Evolutionary conservation across 257 asterid species (phyloP).

Genomic region (Cynanchum wilfordii): DNA sequence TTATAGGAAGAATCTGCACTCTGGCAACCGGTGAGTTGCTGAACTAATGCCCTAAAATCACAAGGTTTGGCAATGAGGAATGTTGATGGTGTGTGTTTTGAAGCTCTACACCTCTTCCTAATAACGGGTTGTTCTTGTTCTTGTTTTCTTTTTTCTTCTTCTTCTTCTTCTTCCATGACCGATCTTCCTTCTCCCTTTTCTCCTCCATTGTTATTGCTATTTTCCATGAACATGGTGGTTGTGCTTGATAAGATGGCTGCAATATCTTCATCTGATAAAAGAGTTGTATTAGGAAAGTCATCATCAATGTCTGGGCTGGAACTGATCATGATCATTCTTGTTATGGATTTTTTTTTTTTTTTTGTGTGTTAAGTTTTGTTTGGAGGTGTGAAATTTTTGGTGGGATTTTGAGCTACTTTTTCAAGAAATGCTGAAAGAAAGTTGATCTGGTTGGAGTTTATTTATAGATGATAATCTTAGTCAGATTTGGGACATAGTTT

Average conservation of each 20-base stretch:
- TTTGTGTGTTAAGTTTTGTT: neutral
- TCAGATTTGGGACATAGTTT: neutral
- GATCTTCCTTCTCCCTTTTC: neutral
- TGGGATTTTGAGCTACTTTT: neutral
- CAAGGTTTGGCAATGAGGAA: constrained; percentile 19
- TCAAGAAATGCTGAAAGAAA: neutral
- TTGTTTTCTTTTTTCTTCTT: neutral
- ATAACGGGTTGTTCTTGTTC: neutral
- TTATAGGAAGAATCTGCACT: constrained; percentile 22
- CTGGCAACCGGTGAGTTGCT: constrained; percentile 60
- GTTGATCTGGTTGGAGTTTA: neutral
- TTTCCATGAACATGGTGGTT: too few species aligned
- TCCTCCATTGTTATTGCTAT: neutral
- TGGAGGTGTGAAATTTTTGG: neutral
- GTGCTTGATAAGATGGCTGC: constrained; percentile 1
- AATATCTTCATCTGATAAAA: neutral
- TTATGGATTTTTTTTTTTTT: neutral
- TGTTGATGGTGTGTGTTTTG: constrained; percentile 26
- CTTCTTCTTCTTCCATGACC: neutral
- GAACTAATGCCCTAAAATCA: constrained; percentile 33
- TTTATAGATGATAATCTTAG: neutral
- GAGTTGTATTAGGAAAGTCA: neutral
- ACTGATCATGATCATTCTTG: neutral
- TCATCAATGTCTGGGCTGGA: neutral
- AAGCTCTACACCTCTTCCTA: constrained; percentile 25